Evolutionary conservation across 1,284 basidiomycete species (phyloP).

Genomic region (Sporisorium reilianum): DNA sequence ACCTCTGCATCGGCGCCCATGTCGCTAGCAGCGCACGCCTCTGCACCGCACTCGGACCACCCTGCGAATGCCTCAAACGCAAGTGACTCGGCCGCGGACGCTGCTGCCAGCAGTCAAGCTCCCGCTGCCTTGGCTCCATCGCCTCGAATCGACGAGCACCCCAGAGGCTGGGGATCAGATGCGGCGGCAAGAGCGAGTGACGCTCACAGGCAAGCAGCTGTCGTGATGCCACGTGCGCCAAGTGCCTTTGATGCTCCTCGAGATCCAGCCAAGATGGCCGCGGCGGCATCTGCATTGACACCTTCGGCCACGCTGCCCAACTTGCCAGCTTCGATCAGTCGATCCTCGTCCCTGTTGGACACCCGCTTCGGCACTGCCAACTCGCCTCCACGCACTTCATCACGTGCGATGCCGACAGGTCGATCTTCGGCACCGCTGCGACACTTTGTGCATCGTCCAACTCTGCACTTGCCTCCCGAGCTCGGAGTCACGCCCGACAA

Average conservation of each 20-base stretch:
- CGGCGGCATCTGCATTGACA: conserved; percentile 22
- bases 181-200: not conserved
- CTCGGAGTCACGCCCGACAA: conserved; percentile 49
- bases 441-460: conserved; percentile 65
- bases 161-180: conserved; percentile 5
- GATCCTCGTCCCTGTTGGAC: conserved; percentile 31
- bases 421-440: conserved; percentile 57
- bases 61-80: not conserved
- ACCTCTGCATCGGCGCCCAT: conserved; percentile 24
- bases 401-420: conserved; percentile 18
- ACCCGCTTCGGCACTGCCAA: conserved; percentile 37
- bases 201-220: not conserved
- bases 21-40: conserved; percentile 2
- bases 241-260: conserved; percentile 48
- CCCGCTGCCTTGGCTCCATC: conserved; percentile 28
- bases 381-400: conserved; percentile 51
- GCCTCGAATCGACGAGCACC: conserved; percentile 29
- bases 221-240: conserved; percentile 38
- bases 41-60: not conserved
- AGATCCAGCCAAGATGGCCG: conserved; percentile 53
- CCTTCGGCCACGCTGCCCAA: conserved; percentile 39
- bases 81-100: not conserved
- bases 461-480: conserved; percentile 58
- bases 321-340: conserved; percentile 29
- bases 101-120: not conserved